Conservation (phyloP, 768 basidiomycete genomes). For the Austroboletus festivus region DNA sequence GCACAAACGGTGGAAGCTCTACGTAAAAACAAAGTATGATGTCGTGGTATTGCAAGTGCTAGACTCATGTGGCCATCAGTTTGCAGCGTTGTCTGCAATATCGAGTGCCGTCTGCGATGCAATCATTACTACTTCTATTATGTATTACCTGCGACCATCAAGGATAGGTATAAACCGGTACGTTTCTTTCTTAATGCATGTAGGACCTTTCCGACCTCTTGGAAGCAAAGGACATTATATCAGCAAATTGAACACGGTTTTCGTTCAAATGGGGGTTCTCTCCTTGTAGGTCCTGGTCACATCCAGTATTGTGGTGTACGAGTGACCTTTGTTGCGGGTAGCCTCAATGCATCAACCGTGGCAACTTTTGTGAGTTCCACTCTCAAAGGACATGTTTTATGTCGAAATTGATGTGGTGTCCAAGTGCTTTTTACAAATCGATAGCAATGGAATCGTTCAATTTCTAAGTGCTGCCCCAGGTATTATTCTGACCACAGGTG, state of each 20-base stretch:
- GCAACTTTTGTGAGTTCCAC: conserved; percentile 8
- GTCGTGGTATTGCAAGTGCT: not conserved
- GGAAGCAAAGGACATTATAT: conserved; percentile 10
- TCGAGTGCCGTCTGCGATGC: conserved; percentile 21
- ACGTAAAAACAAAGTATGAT: conserved; percentile 11
- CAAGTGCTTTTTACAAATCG: conserved; percentile 17
- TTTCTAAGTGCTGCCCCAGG: conserved; percentile 10
- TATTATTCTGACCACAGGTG: conserved; percentile 17
- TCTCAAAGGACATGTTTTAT: not conserved
- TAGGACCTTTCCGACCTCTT: not conserved
- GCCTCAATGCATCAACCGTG: conserved; percentile 10
- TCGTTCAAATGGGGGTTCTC: conserved; percentile 21
- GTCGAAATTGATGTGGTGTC: not conserved
- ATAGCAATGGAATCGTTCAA: not conserved
- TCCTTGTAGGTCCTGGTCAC: conserved; percentile 14
- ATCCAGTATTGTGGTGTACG: not conserved
- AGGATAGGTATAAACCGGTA: conserved; percentile 15
- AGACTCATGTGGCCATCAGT: not conserved
- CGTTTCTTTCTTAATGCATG: not conserved
- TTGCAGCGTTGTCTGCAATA: conserved; percentile 5
- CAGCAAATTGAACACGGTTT: conserved; percentile 10
- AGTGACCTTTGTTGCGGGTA: not conserved
- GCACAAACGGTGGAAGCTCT: conserved; percentile 5
- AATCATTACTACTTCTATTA: conserved; percentile 15
- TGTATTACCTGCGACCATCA: conserved; percentile 13